Conservation (phyloP, 345 rosid genomes). For the Salix dunnii region DNA sequence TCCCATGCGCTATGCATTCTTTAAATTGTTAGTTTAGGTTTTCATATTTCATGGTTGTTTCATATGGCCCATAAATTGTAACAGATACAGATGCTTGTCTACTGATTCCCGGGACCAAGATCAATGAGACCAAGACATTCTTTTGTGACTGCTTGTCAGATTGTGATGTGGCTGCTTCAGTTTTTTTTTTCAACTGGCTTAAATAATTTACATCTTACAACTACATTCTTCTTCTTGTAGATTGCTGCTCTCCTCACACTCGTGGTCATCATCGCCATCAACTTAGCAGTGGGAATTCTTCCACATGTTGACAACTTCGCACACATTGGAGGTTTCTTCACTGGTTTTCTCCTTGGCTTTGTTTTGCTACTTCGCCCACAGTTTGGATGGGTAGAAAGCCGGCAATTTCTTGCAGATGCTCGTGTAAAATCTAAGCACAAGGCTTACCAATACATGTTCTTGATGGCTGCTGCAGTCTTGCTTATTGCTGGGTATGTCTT, state of each 20-base stretch:
- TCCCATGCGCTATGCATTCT: background rate
- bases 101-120: background rate
- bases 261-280: conserved; percentile 55
- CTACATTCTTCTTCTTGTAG: conserved; percentile 36
- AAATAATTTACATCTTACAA: background rate
- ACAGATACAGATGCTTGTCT: background rate
- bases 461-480: conserved; percentile 38
- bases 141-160: background rate
- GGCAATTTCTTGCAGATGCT: conserved; percentile 41
- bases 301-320: conserved; percentile 96
- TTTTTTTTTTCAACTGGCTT: background rate
- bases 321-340: conserved; percentile 78
- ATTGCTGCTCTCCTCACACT: conserved; percentile 69
- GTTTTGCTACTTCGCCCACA: conserved; percentile 82
- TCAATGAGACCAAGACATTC: background rate
- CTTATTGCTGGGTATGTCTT: conserved; percentile 60
- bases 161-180: background rate
- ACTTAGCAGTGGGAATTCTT: conserved; percentile 80
- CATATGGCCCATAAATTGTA: background rate
- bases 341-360: conserved; percentile 82
- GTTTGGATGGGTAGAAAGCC: conserved; percentile 66
- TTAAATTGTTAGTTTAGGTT: background rate
- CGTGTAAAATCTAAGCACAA: conserved; percentile 62
- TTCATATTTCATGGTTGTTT: background rate
- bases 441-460: conserved; percentile 66